Conservation (phyloP, 176 grass and related monocot genomes). For the Puya raimondii region DNA sequence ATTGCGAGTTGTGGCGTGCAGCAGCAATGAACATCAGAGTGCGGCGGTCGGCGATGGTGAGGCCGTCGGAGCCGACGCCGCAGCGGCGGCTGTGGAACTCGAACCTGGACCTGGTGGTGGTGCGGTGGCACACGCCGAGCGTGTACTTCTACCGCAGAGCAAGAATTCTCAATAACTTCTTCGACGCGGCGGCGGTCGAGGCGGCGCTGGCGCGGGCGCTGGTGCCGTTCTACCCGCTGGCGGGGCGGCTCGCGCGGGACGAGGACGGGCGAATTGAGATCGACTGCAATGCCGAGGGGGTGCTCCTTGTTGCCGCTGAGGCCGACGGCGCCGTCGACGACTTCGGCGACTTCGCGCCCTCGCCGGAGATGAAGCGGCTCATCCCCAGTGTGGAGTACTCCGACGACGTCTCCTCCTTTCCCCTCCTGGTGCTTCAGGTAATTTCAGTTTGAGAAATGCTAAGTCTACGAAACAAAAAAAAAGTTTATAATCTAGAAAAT, state of each 20-base stretch:
- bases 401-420: conserved; percentile 52
- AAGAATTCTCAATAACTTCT: neutral
- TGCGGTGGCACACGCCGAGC: neutral
- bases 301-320: neutral
- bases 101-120: neutral
- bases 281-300: conserved; percentile 1
- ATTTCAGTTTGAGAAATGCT: too few species aligned
- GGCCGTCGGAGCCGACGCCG: conserved; percentile 1
- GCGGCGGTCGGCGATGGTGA: neutral
- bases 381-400: conserved; percentile 67
- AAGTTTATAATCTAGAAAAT: too few species aligned
- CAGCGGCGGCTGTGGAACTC: neutral
- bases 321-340: neutral
- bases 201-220: conserved; percentile 1
- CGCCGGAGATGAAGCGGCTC: conserved; percentile 41
- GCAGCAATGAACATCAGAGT: too few species aligned
- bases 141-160: conserved; percentile 13
- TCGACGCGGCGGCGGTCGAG: neutral
- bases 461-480: too few species aligned
- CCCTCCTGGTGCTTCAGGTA: conserved; percentile 81
- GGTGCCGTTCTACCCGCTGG: conserved; percentile 7
- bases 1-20: too few species aligned
- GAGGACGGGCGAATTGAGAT: neutral
- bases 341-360: conserved; percentile 3
- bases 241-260: neutral